These are phyloP conservation scores for Amanita pallidorosea DNA, from an alignment of 768 basidiomycete genomes.

Conservation along the genomic window DNA sequence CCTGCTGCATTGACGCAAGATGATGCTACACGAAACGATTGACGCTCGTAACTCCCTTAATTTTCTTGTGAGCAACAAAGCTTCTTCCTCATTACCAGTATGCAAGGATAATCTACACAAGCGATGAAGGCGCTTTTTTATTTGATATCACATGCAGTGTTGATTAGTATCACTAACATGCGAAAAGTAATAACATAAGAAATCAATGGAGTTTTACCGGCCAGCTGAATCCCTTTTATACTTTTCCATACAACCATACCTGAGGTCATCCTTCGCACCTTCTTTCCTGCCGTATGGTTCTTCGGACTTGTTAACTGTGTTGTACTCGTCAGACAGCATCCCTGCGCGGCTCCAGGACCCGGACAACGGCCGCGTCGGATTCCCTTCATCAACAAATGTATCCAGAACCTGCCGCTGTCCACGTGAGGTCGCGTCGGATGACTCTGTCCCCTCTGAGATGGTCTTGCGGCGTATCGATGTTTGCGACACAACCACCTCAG, in stretches of 20 bases:
- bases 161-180: background rate
- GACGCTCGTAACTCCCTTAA: too few relatives aligned
- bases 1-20: too few relatives aligned
- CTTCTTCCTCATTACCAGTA: too few relatives aligned
- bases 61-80: too few relatives aligned
- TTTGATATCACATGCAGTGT: too few relatives aligned
- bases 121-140: too few relatives aligned
- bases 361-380: background rate
- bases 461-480: background rate
- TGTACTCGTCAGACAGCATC: conserved; percentile 3
- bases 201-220: background rate
- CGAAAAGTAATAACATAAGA: too few relatives aligned
- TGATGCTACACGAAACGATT: too few relatives aligned
- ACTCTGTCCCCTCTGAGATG: background rate
- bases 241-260: conserved; percentile 6
- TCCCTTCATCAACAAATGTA: background rate
- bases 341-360: conserved; percentile 5
- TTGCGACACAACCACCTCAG: conserved; percentile 1
- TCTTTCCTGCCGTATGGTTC: conserved; percentile 6
- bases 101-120: too few relatives aligned
- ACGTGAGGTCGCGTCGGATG: background rate
- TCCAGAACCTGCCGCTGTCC: background rate
- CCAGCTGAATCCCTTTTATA: background rate
- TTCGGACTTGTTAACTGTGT: conserved; percentile 2
- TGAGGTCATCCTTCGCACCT: conserved; percentile 2